Percentiles rank a stretch among this genome's conserved stretches.
phyloP scores from a whole-genome alignment of 2,329 filamentous ascomycete genomes.

The Rhynchosporium graminicola region DNA sequence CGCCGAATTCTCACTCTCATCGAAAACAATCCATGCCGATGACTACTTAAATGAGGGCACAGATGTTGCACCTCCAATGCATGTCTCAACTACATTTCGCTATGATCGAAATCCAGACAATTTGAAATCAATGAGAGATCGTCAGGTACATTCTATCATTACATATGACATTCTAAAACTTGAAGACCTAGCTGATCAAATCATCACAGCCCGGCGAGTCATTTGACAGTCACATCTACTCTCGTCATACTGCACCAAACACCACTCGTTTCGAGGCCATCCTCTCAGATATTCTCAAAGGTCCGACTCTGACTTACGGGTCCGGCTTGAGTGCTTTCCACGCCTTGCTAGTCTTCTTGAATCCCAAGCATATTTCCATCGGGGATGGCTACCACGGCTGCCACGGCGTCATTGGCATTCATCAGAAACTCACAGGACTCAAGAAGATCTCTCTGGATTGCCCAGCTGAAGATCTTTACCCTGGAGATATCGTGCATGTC shows the following conservation, averaged over 20 bases:
- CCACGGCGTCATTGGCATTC: slow-evolving; percentile 76
- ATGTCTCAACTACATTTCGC: slow-evolving; percentile 88
- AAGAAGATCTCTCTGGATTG: slow-evolving; percentile 71
- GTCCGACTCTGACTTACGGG: slow-evolving; percentile 72
- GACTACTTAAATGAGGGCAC: slow-evolving; percentile 71
- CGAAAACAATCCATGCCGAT: slow-evolving; percentile 79
- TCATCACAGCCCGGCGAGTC: slow-evolving; percentile 49
- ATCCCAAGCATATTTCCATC: slow-evolving; percentile 81
- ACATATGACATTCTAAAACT: slow-evolving; percentile 5
- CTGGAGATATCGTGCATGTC: slow-evolving; percentile 84
- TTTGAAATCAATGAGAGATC: slow-evolving; percentile 55
- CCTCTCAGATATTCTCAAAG: slow-evolving; percentile 71
- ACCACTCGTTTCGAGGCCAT: slow-evolving; percentile 83
- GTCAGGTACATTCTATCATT: slow-evolving; percentile 51
- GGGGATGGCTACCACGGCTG: slow-evolving; percentile 90
- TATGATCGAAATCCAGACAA: slow-evolving; percentile 71
- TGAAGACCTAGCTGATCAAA: slow-evolving; percentile 32
- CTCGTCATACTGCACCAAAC: slow-evolving; percentile 76
- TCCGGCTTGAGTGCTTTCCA: slow-evolving; percentile 89
- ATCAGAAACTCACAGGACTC: slow-evolving; percentile 75
- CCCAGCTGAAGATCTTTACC: slow-evolving; percentile 62
- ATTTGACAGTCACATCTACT: slow-evolving; percentile 76
- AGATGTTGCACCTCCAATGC: slow-evolving; percentile 85
- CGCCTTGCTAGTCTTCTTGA: slow-evolving; percentile 78
- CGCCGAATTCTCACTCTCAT: slow-evolving; percentile 57